Evolutionary conservation across 805 yeast species (phyloP).

Genomic region (Vanderwaltozyma verrucispora): DNA sequence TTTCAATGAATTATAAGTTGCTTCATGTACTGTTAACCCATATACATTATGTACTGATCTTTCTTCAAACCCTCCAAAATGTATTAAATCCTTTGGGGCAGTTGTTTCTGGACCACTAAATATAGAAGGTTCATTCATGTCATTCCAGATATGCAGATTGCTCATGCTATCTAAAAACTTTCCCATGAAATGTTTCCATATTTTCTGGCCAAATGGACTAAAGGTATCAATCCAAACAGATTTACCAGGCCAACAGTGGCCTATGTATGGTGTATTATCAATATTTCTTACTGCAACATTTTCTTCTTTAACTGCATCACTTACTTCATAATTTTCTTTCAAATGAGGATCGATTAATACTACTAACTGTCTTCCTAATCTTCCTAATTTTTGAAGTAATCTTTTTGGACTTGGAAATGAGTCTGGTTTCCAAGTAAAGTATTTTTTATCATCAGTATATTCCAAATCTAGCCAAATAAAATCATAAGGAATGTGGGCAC

Average conservation of each 20-base stretch:
- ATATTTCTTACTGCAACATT: slow-evolving; percentile 38
- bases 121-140: slow-evolving; percentile 96
- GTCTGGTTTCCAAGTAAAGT: slow-evolving; percentile 80
- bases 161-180: slow-evolving; percentile 39
- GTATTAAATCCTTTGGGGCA: slow-evolving; percentile 72
- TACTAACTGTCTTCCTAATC: slow-evolving; percentile 70
- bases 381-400: slow-evolving; percentile 56
- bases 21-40: slow-evolving; percentile 71
- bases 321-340: slow-evolving; percentile 57
- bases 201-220: slow-evolving; percentile 45
- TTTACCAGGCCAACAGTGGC: slow-evolving; percentile 98
- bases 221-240: slow-evolving; percentile 88
- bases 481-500: slow-evolving; percentile 70
- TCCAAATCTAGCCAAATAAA: slow-evolving; percentile 93
- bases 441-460: slow-evolving; percentile 76
- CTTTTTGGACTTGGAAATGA: slow-evolving; percentile 63
- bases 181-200: slow-evolving; percentile 50
- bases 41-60: slow-evolving; percentile 83
- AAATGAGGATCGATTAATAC: slow-evolving; percentile 89
- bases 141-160: slow-evolving; percentile 88
- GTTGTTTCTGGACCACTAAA: slow-evolving; percentile 93
- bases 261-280: slow-evolving; percentile 46
- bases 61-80: slow-evolving; percentile 77
- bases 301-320: slow-evolving; percentile 38
- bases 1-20: slow-evolving; percentile 59